Evolutionary conservation across 164 flowering plant genomes (phyloP), one percentile per base, ranked within the genome.

Genomic region (Cinnamomum chago): DNA sequence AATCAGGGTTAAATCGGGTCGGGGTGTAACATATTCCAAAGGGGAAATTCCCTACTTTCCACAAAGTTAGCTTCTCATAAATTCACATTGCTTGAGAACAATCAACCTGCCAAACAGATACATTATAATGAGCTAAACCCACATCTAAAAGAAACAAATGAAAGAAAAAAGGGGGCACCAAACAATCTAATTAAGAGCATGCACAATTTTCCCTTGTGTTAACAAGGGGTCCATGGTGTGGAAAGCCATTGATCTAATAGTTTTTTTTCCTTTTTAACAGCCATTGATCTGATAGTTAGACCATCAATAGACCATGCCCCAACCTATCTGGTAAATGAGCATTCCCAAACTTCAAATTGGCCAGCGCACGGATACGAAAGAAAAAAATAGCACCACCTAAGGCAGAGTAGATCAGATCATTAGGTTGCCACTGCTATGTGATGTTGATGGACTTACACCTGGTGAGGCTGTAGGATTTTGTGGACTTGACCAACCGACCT

Each of bases 401-500:
- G 65, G n/a, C 10, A 67, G 40, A 5, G 40, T 5, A 33, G 40
- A 33, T 33, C 40, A 33, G 0, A 33, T 33, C 40, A 33, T 33
- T 33, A 33, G 6, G 75, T 75, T 87, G 64, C 95, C 90, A 80
- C 71, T 87, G 70, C 91, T 69, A 24, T 98, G 99, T 17, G 98
- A 93, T 74, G 95, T 91, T 65, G 99, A 93, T 70, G 97, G 98
- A 72, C 94, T 93, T 58, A 87, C 94, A 76, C 97, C 92, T 23
- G 96, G 89, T 75, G 94, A 85, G 40, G 97, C 87, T 73, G 90
- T 87, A 58, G 92, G 88, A 76, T 83, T 91, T 72, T 92, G 93
- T 27, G 97, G 97, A 80, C 98, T 93, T 23, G 1, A 35, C 47
- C 47, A 93, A 79, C 33, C 93, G 92, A 40, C 97, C 90, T 17